These are phyloP conservation scores for Dentipellis fragilis DNA, from an alignment of 768 basidiomycete genomes.

Conservation along the genomic window DNA sequence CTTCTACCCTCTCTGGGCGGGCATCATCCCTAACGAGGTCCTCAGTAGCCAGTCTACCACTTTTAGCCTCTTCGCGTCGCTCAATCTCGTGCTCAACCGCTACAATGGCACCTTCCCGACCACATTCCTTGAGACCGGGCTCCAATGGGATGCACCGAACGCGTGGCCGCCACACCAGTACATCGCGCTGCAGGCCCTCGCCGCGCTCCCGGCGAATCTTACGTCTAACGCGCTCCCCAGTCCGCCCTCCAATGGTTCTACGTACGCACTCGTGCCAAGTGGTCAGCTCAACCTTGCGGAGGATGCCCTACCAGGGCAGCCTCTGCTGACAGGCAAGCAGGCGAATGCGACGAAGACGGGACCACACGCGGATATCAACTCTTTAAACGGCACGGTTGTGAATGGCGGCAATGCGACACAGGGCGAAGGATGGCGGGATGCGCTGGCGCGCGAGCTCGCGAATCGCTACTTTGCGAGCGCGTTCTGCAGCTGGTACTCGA, in stretches of 20 bases:
- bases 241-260: constrained; percentile 38
- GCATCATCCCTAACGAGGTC: constrained; percentile 71
- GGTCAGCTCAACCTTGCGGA: constrained; percentile 82
- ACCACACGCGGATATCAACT: constrained; percentile 51
- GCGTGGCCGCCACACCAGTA: constrained; percentile 84
- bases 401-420: constrained; percentile 57
- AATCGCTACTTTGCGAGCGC: constrained; percentile 79
- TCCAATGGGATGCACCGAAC: constrained; percentile 90
- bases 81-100: constrained; percentile 71
- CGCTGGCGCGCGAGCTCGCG: constrained; percentile 62
- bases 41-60: constrained; percentile 45
- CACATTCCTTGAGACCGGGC: constrained; percentile 68
- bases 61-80: constrained; percentile 60
- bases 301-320: constrained; percentile 59
- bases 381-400: constrained; percentile 39
- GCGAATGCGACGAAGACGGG: constrained; percentile 43
- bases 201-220: constrained; percentile 62
- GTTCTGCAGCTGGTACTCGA: constrained; percentile 88
- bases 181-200: constrained; percentile 69
- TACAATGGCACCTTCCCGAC: constrained; percentile 85
- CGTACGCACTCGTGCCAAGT: constrained; percentile 58
- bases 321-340: constrained; percentile 24
- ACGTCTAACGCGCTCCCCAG: constrained; percentile 47
- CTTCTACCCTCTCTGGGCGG: constrained; percentile 83
- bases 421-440: constrained; percentile 57